These are phyloP conservation scores for Verticillium nonalfalfae DNA, from an alignment of 2,329 filamentous ascomycete species.

Conservation along the genomic window DNA sequence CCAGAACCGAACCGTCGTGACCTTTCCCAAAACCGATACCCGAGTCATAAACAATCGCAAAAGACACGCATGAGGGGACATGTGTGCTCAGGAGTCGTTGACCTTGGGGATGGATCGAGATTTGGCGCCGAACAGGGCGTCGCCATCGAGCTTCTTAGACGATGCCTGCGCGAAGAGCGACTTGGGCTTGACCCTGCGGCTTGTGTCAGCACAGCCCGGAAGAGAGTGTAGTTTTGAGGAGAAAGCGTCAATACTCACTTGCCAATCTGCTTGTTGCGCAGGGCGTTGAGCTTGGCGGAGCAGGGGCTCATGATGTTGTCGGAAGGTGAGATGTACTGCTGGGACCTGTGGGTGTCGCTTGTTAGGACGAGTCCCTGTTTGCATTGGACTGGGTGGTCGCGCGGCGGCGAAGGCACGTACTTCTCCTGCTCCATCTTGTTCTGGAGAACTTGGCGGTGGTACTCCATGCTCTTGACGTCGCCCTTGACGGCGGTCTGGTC, in stretches of 20 bases:
- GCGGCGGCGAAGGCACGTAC: constrained; percentile 35
- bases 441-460: constrained; percentile 69
- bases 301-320: constrained; percentile 86
- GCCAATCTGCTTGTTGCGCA: constrained; percentile 73
- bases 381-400: neutral
- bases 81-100: constrained; percentile 3
- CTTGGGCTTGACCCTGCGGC: constrained; percentile 54
- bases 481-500: constrained; percentile 26
- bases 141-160: constrained; percentile 52
- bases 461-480: constrained; percentile 64
- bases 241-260: constrained; percentile 49
- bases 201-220: neutral
- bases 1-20: constrained; percentile 3
- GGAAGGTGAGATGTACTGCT: constrained; percentile 73
- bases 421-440: constrained; percentile 62
- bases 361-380: constrained; percentile 2
- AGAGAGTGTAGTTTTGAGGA: neutral
- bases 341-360: constrained; percentile 21
- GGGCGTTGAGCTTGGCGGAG: constrained; percentile 72
- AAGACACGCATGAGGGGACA: neutral
- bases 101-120: constrained; percentile 9
- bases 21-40: constrained; percentile 8
- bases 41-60: neutral
- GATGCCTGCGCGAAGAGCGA: constrained; percentile 62
- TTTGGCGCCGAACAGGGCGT: constrained; percentile 18